Base-by-base conservation (phyloP, 352 stramenopile species). In the Phytophthora ohioensis region DNA sequence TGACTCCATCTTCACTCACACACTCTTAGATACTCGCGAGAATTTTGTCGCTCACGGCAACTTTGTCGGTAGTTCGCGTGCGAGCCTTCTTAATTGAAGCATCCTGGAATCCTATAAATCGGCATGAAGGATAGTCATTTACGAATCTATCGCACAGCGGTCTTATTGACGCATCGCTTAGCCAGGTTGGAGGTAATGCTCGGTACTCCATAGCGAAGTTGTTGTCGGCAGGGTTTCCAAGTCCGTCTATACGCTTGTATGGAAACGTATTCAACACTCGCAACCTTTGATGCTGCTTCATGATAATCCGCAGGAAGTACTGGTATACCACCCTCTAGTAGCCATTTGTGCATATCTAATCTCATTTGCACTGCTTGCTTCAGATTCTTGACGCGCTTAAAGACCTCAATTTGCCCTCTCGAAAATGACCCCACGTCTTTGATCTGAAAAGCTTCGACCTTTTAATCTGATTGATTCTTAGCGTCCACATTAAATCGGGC, bases 341-440 rank as follows among this genome's bases (percentile, higher is more conserved):
- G 17, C 49, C 60, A 68, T 4, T 52, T 61, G 2, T 61, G 39
- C 35, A 55, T 51, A 15, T 35, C 41, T 1, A 69, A 5, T 0
- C 41, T 34, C 0, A 61, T n/a, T 15, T 58, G n/a, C 0, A 55
- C n/a, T 0, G 30, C 32, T 1, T n/a, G 7, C 43, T 56, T 57
- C 17, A 57, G 3, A 15, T 49, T 69, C 10, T 69, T 1, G 3
- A 56, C 4, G 1, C 47, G 39, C 21, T 36, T 45, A 32, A 71
- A 66, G 0, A 15, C 21, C 45, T 75, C 56, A n/a, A 75, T 64
- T 30, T 71, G 55, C 9, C 17, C 9, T 3, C 68, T 27, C 0
- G 56, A 57, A 41, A 58, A 74, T 8, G 42, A 45, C 0, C 61
- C 61, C 1, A 71, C 46, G 30, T 57, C n/a, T 4, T 53, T 53